A percentile compares a stretch with the other conserved stretches of the same genome.
phyloP scores from a whole-genome alignment of 768 basidiomycete genomes.

The Dioszegia aurantiaca region DNA sequence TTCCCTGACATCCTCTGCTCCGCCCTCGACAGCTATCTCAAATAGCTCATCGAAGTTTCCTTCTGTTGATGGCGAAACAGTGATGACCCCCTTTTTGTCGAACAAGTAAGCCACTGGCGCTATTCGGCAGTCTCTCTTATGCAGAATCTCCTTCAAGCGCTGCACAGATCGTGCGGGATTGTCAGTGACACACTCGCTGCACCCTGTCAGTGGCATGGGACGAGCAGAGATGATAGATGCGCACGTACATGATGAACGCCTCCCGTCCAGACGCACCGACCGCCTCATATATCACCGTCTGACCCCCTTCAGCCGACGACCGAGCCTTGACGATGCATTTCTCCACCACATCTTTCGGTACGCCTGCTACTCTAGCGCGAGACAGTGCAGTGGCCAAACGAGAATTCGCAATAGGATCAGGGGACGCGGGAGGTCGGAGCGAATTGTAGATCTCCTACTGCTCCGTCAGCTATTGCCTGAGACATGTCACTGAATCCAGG shows the following conservation, averaged over 20 bases:
- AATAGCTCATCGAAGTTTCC: slow-evolving; percentile 43
- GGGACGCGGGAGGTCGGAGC: slow-evolving; percentile 38
- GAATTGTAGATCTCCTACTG: slow-evolving; percentile 44
- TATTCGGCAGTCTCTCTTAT: slow-evolving; percentile 39
- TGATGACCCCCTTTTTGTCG: slow-evolving; percentile 46
- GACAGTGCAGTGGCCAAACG: slow-evolving; percentile 36
- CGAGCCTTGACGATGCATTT: slow-evolving; percentile 35
- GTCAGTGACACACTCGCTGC: slow-evolving; percentile 46
- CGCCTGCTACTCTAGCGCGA: slow-evolving; percentile 42
- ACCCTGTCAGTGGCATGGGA: not conserved
- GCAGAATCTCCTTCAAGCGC: slow-evolving; percentile 40
- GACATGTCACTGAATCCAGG: no score
- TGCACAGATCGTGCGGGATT: slow-evolving; percentile 38
- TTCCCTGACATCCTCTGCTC: slow-evolving; percentile 49
- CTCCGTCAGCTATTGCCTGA: slow-evolving; percentile 1
- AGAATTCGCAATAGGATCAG: slow-evolving; percentile 39
- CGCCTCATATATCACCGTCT: slow-evolving; percentile 46
- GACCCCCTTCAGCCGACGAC: slow-evolving; percentile 39
- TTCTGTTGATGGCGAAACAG: slow-evolving; percentile 18
- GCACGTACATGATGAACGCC: slow-evolving; percentile 48
- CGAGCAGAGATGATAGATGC: no score
- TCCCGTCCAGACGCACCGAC: slow-evolving; percentile 45
- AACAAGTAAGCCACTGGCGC: slow-evolving; percentile 46
- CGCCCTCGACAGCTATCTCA: slow-evolving; percentile 44
- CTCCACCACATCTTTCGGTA: slow-evolving; percentile 44